Conservation (phyloP, 345 rosid species). For the Salix purpurea region DNA sequence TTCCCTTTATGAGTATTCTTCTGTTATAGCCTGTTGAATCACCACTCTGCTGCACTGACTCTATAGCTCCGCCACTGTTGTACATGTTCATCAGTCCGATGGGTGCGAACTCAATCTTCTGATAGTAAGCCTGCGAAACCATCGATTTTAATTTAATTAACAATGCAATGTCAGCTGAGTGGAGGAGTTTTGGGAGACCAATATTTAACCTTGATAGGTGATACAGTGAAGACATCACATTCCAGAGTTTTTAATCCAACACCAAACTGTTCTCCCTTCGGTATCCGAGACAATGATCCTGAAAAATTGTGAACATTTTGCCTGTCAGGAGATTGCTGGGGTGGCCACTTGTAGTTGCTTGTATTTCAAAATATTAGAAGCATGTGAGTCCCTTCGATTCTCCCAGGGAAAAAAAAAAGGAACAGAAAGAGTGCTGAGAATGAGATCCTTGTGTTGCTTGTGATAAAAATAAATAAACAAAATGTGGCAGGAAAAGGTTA, state of each 20-base stretch:
- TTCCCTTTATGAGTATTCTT: constrained; percentile 31
- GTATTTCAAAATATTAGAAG: not conserved
- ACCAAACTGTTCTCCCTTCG: constrained; percentile 23
- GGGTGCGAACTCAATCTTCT: constrained; percentile 43
- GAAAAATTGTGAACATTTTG: not conserved
- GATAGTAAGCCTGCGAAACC: constrained; percentile 28
- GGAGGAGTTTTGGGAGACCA: not conserved
- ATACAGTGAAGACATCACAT: constrained; percentile 40
- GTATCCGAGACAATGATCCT: constrained; percentile 33
- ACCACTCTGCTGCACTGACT: constrained; percentile 16
- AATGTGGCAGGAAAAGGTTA: not conserved
- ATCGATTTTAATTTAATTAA: not conserved
- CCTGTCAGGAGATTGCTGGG: too few relatives aligned
- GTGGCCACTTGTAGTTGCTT: not conserved
- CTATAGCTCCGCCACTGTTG: constrained; percentile 48
- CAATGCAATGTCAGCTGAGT: not conserved
- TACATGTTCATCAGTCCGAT: constrained; percentile 52
- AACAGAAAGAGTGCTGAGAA: too few relatives aligned
- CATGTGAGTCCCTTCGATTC: too few relatives aligned
- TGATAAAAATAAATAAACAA: too few relatives aligned
- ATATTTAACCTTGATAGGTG: constrained; percentile 46
- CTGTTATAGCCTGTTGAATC: not conserved
- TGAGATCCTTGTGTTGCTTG: too few relatives aligned
- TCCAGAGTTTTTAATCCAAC: constrained; percentile 31
- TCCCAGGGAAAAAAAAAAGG: too few relatives aligned